Conservation (phyloP, 2,329 filamentous ascomycete species). For the Gaeumannomyces tritici region DNA sequence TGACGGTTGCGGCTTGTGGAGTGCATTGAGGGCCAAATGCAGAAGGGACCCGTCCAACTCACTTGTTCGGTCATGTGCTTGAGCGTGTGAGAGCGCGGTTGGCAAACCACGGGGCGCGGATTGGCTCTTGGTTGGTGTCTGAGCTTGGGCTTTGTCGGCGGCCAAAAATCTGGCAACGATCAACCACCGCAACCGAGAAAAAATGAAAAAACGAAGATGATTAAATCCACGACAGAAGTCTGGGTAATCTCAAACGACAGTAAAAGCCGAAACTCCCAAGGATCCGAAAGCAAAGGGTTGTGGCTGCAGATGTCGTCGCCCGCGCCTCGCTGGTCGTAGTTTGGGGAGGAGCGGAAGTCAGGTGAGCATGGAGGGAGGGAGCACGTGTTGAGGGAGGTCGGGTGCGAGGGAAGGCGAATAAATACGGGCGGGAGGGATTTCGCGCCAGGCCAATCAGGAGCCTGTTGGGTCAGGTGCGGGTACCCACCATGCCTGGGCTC, state of each 20-base stretch:
- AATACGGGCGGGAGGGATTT: neutral
- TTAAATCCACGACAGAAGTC: neutral
- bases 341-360: constrained; percentile 7
- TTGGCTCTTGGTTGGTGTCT: neutral
- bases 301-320: neutral
- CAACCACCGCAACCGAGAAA: neutral
- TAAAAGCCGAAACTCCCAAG: neutral
- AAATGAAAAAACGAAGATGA: neutral
- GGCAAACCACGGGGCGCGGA: neutral
- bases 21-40: neutral
- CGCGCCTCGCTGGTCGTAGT: neutral
- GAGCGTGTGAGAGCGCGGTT: neutral
- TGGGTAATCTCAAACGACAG: neutral
- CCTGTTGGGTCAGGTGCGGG: neutral
- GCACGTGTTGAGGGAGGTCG: constrained; percentile 3
- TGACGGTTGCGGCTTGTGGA: neutral
- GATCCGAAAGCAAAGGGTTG: neutral
- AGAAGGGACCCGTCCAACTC: neutral
- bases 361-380: constrained; percentile 6
- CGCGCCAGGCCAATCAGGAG: neutral
- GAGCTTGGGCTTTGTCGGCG: neutral
- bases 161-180: neutral
- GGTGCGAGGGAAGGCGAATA: neutral
- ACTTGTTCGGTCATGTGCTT: neutral
- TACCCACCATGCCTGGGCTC: neutral